Evolutionary conservation across 2,329 filamentous ascomycete species (phyloP), one percentile per base, ranked within the genome.

Genomic region (Aspergillus neotritici): DNA sequence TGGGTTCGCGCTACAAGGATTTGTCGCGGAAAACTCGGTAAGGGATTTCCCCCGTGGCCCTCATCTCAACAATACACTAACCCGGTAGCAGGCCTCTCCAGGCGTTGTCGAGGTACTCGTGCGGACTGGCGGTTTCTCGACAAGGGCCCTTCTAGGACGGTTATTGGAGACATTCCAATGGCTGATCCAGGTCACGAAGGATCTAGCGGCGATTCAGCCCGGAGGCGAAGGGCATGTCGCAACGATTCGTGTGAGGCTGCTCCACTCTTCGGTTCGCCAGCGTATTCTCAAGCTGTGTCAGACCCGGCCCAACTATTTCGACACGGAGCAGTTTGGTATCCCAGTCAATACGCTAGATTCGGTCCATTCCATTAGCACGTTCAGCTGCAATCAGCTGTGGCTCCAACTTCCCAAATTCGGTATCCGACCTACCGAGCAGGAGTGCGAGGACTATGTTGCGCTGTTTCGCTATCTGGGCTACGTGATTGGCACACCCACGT

Each of bases 321-420:
- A 79, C 51, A 63, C 77, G 0, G 63, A 72, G 14, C 61, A 71
- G 25, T 75, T 70, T 61, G 83, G 83, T 2, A 68, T 84, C 3
- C 83, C 83, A 7, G 79, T 88, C 60, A 88, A 86, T 55, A 81
- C 87, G 53, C 73, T 89, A 4, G 84, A 89, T 62, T 78, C 74
- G 38, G 78, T 88, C 28, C 83, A 74, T 21, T 88, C 85, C 3
- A 81, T 88, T 44, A 71, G 70, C 15, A 80, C 78, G 1, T 89
- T 89, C 65, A 84, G 78, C 0, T 72, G 79, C 0, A 77, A 78
- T 0, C 61, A 86, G 2, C 74, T 87, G 50, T 87, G 78, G 73
- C 61, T 86, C 30, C 76, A 76, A 28, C 71, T 88, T 6, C 84
- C 84, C 0, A 73, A 81, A 0, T 84, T 88, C 65, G 84, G 84